Evolutionary conservation across 441 rosid genomes (phyloP).

Genomic region (Populus hybrid): DNA sequence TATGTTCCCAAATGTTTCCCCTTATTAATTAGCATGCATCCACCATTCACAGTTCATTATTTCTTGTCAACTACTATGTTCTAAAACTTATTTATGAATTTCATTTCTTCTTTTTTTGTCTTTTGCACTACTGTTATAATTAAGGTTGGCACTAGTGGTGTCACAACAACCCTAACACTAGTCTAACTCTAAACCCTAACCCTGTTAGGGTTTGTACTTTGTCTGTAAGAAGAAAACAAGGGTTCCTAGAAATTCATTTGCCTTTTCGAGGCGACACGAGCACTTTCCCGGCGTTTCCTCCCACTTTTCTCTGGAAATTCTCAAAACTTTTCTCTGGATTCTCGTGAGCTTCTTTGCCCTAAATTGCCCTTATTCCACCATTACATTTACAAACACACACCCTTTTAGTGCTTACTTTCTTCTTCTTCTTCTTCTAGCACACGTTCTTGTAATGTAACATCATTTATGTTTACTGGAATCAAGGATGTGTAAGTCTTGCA

Average conservation of each 20-base stretch:
- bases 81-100: neutral
- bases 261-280: slow-evolving; percentile 79
- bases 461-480: neutral
- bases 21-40: neutral
- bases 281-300: slow-evolving; percentile 92
- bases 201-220: slow-evolving; percentile 9
- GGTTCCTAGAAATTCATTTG: slow-evolving; percentile 23
- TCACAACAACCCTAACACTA: slow-evolving; percentile 18
- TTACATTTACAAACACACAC: slow-evolving; percentile 1
- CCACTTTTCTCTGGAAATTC: slow-evolving; percentile 50
- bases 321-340: slow-evolving; percentile 46
- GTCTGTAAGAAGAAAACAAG: slow-evolving; percentile 22
- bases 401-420: neutral
- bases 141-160: slow-evolving; percentile 13
- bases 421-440: neutral
- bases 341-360: slow-evolving; percentile 38
- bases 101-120: neutral
- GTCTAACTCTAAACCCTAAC: slow-evolving; percentile 21
- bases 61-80: neutral
- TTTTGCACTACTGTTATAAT: neutral
- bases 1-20: slow-evolving; percentile 5
- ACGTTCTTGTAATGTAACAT: neutral
- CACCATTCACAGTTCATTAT: neutral
- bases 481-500: neutral
- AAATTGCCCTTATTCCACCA: slow-evolving; percentile 15